Conservation (phyloP, 2,329 filamentous ascomycete species). For the Cercospora zeae-maydis region DNA sequence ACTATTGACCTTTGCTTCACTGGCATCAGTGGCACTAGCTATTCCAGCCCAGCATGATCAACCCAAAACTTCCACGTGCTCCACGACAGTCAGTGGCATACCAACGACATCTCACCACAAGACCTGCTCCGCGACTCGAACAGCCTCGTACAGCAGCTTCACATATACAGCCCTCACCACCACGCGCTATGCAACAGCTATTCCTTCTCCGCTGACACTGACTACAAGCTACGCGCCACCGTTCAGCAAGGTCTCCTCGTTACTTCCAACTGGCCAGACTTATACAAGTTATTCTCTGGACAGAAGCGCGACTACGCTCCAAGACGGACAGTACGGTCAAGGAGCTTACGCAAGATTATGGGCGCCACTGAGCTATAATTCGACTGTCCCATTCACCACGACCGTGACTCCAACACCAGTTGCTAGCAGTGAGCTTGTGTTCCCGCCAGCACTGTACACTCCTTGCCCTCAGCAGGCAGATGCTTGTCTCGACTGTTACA, state of each 20-base stretch:
- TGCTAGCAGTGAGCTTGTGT: conserved; percentile 36
- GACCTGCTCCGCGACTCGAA: conserved; percentile 23
- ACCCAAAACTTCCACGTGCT: background rate
- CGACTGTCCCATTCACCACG: conserved; percentile 30
- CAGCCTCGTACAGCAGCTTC: conserved; percentile 19
- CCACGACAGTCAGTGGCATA: background rate
- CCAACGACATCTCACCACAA: conserved; percentile 2
- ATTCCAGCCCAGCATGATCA: background rate
- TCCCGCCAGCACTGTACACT: conserved; percentile 35
- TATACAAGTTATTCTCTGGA: conserved; percentile 23
- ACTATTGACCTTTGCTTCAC: background rate
- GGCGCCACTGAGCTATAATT: conserved; percentile 22
- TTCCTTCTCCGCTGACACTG: conserved; percentile 20
- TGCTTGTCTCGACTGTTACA: conserved; percentile 34
- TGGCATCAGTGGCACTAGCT: background rate
- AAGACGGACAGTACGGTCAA: conserved; percentile 26
- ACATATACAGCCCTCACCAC: conserved; percentile 24
- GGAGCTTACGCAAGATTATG: conserved; percentile 25
- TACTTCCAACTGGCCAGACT: conserved; percentile 21
- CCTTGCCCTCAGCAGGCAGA: conserved; percentile 31
- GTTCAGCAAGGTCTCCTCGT: conserved; percentile 20
- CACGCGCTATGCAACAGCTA: conserved; percentile 23
- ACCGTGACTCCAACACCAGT: conserved; percentile 37
- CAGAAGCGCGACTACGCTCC: conserved; percentile 16
- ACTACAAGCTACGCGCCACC: conserved; percentile 22